Base-by-base conservation (phyloP, 2,329 filamentous ascomycete species). In the Huntiella bhutanensis region DNA sequence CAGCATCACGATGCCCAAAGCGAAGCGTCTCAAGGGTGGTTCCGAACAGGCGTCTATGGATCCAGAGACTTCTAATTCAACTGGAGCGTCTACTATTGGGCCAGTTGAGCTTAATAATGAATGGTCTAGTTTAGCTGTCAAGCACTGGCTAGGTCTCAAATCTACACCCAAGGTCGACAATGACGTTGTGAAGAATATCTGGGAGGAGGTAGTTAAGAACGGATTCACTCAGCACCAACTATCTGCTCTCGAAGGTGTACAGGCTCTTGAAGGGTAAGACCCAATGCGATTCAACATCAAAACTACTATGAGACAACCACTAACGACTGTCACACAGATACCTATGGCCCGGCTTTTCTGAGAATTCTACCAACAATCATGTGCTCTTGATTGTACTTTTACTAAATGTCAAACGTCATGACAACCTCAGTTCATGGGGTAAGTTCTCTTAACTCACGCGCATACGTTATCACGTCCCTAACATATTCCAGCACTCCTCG, bases 301-400 rank as follows among this genome's bases (percentile, higher is more conserved):
- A 22, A 41, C 28, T 7, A 8, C 12, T n/a, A 12, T 28, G n/a
- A 12, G 4, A 32, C 62, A 49, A 62, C 52, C 32, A 15, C 35
- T 22, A 49, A 49, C 44, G 22, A 7, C 11, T 32, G n/a, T 22
- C 22, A n/a, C n/a, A 51, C 51, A 83, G 84, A 57, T 96, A 93
- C 58, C 71, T 98, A 22, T 98, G 91, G 91, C 91, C 91, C 40
- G 84, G 82, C 44, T 98, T 92, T 59, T 77, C 73, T 10, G 83
- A 93, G 52, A 78, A 91, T 55, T 77, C 85, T 3, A 93, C 88
- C 32, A 92, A 98, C 60, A 80, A 86, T 56, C 88, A 98, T 60
- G 80, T 95, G 46, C 68, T 96, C 33, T 69, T 98, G 51, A 77
- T 96, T 56, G 82, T 82, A 12, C 63, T 95, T 52, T 78, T 98